These are phyloP conservation scores for Hemileccinum impolitum DNA, from an alignment of 768 basidiomycete species.

Conservation along the genomic window DNA sequence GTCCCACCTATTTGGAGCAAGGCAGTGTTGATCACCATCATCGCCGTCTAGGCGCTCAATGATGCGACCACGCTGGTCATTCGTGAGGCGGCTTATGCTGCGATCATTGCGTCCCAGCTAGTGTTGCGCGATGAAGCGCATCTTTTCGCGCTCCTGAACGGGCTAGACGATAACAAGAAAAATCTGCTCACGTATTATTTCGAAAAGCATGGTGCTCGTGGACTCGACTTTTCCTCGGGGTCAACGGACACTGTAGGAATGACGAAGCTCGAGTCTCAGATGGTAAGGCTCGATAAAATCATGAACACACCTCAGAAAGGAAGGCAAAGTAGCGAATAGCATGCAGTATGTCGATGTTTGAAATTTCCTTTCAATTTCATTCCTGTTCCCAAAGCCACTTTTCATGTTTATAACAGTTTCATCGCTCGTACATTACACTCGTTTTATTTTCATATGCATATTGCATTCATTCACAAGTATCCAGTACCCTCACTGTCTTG, in stretches of 20 bases:
- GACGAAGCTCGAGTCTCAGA: slow-evolving; percentile 75
- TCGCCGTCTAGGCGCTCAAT: slow-evolving; percentile 56
- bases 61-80: slow-evolving; percentile 71
- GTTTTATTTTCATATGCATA: slow-evolving; percentile 13
- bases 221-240: slow-evolving; percentile 33
- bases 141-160: slow-evolving; percentile 75
- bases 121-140: slow-evolving; percentile 81
- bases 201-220: slow-evolving; percentile 80
- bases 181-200: slow-evolving; percentile 87
- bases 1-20: neutral
- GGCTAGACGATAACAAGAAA: slow-evolving; percentile 86
- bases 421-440: slow-evolving; percentile 8
- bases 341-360: neutral
- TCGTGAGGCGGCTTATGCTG: slow-evolving; percentile 78
- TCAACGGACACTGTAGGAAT: slow-evolving; percentile 43
- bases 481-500: slow-evolving; percentile 9
- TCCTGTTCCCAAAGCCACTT: neutral
- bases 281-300: slow-evolving; percentile 73
- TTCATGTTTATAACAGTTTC: slow-evolving; percentile 3
- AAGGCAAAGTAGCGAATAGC: slow-evolving; percentile 13
- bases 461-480: slow-evolving; percentile 8
- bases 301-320: slow-evolving; percentile 65
- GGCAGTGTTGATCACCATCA: slow-evolving; percentile 1
- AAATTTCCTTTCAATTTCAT: neutral
- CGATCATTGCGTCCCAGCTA: slow-evolving; percentile 81